Conservation (phyloP, 2,329 filamentous ascomycete species). For the Penicillium hordei region DNA sequence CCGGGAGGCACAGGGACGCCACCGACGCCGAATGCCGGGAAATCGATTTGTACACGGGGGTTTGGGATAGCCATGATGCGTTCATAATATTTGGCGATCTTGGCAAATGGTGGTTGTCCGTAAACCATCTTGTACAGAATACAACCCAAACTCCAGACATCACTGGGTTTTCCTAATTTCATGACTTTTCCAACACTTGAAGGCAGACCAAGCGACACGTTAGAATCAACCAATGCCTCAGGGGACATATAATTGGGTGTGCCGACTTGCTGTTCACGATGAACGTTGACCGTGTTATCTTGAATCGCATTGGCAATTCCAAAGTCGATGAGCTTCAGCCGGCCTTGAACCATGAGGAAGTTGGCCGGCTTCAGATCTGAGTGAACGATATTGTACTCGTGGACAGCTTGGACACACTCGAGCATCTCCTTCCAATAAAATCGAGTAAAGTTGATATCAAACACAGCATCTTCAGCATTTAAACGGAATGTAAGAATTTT, state of each 20-base stretch:
- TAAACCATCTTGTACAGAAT: conserved; percentile 99
- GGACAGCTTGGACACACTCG: conserved; percentile 86
- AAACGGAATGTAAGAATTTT: conserved; percentile 74
- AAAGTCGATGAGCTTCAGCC: conserved; percentile 95
- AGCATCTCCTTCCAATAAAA: conserved; percentile 99
- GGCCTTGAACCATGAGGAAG: conserved; percentile 87
- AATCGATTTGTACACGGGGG: conserved; percentile 50
- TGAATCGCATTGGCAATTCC: conserved; percentile 97
- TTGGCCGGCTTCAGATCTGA: conserved; percentile 97
- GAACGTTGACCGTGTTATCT: conserved; percentile 95
- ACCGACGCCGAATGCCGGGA: conserved; percentile 47
- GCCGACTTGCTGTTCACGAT: conserved; percentile 90
- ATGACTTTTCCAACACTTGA: conserved; percentile 67
- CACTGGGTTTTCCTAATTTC: conserved; percentile 92
- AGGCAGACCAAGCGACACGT: conserved; percentile 57
- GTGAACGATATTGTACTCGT: conserved; percentile 89
- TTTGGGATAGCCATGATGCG: conserved; percentile 63
- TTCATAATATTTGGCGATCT: conserved; percentile 83
- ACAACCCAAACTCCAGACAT: conserved; percentile 94
- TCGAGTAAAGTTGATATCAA: conserved; percentile 90
- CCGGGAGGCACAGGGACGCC: conserved; percentile 55
- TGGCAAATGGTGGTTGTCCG: conserved; percentile 90
- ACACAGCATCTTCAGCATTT: conserved; percentile 68
- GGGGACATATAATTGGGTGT: conserved; percentile 99
- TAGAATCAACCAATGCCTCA: conserved; percentile 86